Percentiles rank a stretch among this genome's conserved stretches.
Conservation (phyloP, 208 protist species). For the Trypanosoma congolense region DNA sequence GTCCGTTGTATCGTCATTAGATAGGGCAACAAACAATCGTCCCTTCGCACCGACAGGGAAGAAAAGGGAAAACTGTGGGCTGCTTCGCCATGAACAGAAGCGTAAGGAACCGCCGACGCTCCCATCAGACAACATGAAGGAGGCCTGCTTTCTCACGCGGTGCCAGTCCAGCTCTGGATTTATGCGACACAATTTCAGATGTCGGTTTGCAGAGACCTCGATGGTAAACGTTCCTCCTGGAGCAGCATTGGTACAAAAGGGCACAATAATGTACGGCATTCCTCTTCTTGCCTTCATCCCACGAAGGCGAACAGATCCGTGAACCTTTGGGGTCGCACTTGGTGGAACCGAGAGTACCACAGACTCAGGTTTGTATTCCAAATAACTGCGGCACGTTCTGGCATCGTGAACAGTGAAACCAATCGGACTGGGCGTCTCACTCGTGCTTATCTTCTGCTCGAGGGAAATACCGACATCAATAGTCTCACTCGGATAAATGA, state of each 20-base stretch:
- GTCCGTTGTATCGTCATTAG: constrained; percentile 41
- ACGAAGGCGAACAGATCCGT: constrained; percentile 38
- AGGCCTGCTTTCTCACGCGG: constrained; percentile 24
- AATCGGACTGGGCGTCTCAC: constrained; percentile 22
- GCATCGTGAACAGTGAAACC: constrained; percentile 78
- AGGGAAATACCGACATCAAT: constrained; percentile 61
- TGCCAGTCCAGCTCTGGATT: constrained; percentile 74
- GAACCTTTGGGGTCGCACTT: constrained; percentile 17
- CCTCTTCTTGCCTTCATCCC: constrained; percentile 72
- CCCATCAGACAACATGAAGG: constrained; percentile 35
- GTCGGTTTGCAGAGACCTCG: constrained; percentile 51
- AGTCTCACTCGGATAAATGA: constrained; percentile 66
- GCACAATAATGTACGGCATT: constrained; percentile 85
- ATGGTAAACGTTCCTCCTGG: constrained; percentile 39
- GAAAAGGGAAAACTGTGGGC: constrained; percentile 66
- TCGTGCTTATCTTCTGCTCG: constrained; percentile 9
- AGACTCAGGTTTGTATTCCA: constrained; percentile 54
- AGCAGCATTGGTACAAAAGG: constrained; percentile 33
- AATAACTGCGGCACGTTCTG: constrained; percentile 49
- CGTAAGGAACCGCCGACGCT: constrained; percentile 65
- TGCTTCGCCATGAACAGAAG: constrained; percentile 85
- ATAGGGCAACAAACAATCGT: constrained; percentile 47
- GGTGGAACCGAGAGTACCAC: constrained; percentile 37
- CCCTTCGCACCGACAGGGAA: constrained; percentile 75
- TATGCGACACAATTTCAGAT: constrained; percentile 49